Evolutionary conservation across 768 basidiomycete genomes (phyloP).

Genomic region (Boletus rubroflammeus): DNA sequence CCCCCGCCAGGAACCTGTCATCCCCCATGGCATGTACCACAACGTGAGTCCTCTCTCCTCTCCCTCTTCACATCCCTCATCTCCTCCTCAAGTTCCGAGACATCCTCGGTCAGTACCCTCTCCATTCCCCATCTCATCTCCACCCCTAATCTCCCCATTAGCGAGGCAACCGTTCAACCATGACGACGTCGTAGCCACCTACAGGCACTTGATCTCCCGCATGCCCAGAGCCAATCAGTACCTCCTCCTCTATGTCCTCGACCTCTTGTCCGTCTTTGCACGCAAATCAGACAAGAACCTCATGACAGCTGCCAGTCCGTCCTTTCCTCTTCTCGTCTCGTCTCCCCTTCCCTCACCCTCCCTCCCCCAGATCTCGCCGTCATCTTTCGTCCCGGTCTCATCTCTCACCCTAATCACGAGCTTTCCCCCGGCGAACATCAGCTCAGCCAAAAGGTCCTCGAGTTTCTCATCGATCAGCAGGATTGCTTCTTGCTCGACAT

Average conservation of each 20-base stretch:
- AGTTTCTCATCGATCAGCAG: slow-evolving; percentile 95
- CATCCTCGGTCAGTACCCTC: slow-evolving; percentile 52
- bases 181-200: slow-evolving; percentile 71
- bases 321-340: not conserved
- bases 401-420: slow-evolving; percentile 86
- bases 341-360: not conserved
- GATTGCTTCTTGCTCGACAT: slow-evolving; percentile 93
- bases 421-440: slow-evolving; percentile 83
- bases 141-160: slow-evolving; percentile 30
- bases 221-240: slow-evolving; percentile 92
- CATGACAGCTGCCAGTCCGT: slow-evolving; percentile 92
- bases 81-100: slow-evolving; percentile 63
- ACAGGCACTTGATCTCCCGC: slow-evolving; percentile 77
- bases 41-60: slow-evolving; percentile 50
- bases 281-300: slow-evolving; percentile 88
- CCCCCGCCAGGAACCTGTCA: slow-evolving; percentile 77
- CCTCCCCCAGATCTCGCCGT: slow-evolving; percentile 77
- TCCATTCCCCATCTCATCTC: not conserved
- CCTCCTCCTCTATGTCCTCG: slow-evolving; percentile 94
- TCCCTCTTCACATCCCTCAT: slow-evolving; percentile 6
- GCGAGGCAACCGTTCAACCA: slow-evolving; percentile 67
- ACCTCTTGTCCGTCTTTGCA: slow-evolving; percentile 92
- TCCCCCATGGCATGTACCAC: slow-evolving; percentile 88
- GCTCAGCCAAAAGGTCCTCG: slow-evolving; percentile 84
- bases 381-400: slow-evolving; percentile 93